Evolutionary conservation across 345 rosid genomes (phyloP).

Genomic region (Corchorus olitorius): DNA sequence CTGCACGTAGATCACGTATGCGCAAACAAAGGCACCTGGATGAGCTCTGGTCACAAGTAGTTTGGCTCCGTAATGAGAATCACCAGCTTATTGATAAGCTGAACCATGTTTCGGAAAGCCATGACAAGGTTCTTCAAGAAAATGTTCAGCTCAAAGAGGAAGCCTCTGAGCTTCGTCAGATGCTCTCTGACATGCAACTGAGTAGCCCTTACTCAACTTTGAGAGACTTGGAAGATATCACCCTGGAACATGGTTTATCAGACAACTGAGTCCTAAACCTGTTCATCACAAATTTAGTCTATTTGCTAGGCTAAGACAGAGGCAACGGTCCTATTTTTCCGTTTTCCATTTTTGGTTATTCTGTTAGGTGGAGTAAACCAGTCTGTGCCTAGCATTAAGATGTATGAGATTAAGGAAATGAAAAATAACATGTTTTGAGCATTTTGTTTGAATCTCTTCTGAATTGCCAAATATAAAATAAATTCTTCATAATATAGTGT

Average conservation of each 20-base stretch:
- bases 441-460: constrained; percentile 3
- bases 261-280: constrained; percentile 25
- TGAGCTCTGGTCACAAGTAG: constrained; percentile 87
- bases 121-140: constrained; percentile 56
- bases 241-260: constrained; percentile 38
- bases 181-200: constrained; percentile 63
- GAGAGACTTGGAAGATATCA: constrained; percentile 50
- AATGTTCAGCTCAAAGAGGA: constrained; percentile 80
- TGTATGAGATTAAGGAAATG: constrained; percentile 20
- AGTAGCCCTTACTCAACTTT: constrained; percentile 50
- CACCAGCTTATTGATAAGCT: constrained; percentile 76
- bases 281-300: constrained; percentile 26
- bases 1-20: constrained; percentile 93
- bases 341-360: constrained; percentile 25
- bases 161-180: constrained; percentile 59
- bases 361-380: constrained; percentile 26
- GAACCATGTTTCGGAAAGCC: constrained; percentile 62
- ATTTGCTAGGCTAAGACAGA: constrained; percentile 35
- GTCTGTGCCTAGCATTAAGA: constrained; percentile 27
- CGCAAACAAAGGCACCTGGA: constrained; percentile 95
- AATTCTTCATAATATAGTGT: too few species aligned
- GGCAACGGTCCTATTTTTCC: constrained; percentile 1
- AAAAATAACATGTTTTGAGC: constrained; percentile 31
- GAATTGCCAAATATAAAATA: too few species aligned
- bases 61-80: constrained; percentile 86